Conservation (phyloP, 2,329 filamentous ascomycete species). For the Hypocrella siamensis region DNA sequence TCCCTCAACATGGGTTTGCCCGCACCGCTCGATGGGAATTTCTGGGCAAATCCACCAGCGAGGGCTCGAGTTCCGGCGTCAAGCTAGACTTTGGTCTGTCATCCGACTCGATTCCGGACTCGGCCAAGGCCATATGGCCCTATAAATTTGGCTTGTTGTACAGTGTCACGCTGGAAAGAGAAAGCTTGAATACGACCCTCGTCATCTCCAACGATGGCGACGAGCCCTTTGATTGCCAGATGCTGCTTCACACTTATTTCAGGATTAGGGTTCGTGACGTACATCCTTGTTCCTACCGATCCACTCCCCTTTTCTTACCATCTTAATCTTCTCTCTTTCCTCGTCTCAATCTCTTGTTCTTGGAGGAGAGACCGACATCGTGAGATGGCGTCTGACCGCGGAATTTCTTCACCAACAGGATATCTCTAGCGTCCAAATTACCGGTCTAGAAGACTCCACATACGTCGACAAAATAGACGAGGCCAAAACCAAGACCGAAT, state of each 20-base stretch:
- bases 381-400: too few relatives aligned
- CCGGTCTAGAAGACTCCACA: conserved; percentile 57
- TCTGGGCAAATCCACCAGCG: conserved; percentile 59
- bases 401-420: too few relatives aligned
- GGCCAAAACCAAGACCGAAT: conserved; percentile 46
- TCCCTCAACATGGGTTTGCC: conserved; percentile 91
- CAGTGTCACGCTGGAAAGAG: conserved; percentile 68
- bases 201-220: conserved; percentile 80
- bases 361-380: too few relatives aligned
- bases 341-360: too few relatives aligned
- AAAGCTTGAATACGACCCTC: conserved; percentile 63
- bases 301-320: too few relatives aligned
- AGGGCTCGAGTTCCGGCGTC: conserved; percentile 46
- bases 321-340: too few relatives aligned
- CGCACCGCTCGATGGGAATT: conserved; percentile 87
- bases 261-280: conserved; percentile 48
- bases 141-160: conserved; percentile 84
- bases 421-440: conserved; percentile 56
- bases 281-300: too few relatives aligned
- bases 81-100: conserved; percentile 95
- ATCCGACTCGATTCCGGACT: conserved; percentile 51
- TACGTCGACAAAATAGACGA: conserved; percentile 77
- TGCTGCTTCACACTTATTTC: conserved; percentile 84
- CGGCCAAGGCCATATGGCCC: conserved; percentile 61
- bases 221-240: conserved; percentile 77